Evolutionary conservation across 352 stramenopile species (phyloP), one percentile per base, ranked within the genome.

Genomic region (Globisporangium camurandrum): DNA sequence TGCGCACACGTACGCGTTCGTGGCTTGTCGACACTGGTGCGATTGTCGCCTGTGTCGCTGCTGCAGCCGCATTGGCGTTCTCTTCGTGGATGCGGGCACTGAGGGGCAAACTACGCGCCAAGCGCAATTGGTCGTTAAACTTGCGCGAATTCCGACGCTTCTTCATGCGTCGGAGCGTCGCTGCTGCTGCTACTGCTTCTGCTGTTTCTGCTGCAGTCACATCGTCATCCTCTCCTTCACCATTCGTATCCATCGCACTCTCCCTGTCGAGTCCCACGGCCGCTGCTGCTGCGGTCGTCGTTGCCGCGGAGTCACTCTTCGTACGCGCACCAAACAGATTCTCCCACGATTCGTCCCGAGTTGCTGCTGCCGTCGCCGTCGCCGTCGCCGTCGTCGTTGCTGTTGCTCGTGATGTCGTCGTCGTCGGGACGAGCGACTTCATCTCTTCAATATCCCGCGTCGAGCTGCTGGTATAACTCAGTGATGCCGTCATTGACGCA

Each of bases 381-480:
- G 76, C 57, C n/a, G 59, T 71, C 1, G 67, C 66, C 37, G n/a
- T n/a, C n/a, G n/a, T n/a, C n/a, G n/a, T n/a, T n/a, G n/a, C n/a
- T n/a, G n/a, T n/a, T n/a, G n/a, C n/a, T n/a, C n/a, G n/a, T n/a
- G n/a, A n/a, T n/a, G n/a, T n/a, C n/a, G n/a, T n/a, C n/a, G n/a
- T n/a, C n/a, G n/a, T n/a, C n/a, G n/a, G n/a, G n/a, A 71, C 76
- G 36, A 83, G 75, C n/a, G 60, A 57, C 48, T 86, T 88, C 71
- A 88, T 85, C 48, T 81, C 70, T 38, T 85, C 73, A 10, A 88
- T 22, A 33, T 85, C 64, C 4, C 69, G 63, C n/a, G n/a, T n/a
- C n/a, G n/a, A n/a, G n/a, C n/a, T n/a, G n/a, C n/a, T n/a, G n/a
- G n/a, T n/a, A n/a, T n/a, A n/a, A n/a, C n/a, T n/a, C n/a, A n/a